Percentiles rank a stretch among this genome's conserved stretches.
These are phyloP conservation scores for Globisporangium alternatum DNA, from an alignment of 352 stramenopile genomes.

Conservation along the genomic window DNA sequence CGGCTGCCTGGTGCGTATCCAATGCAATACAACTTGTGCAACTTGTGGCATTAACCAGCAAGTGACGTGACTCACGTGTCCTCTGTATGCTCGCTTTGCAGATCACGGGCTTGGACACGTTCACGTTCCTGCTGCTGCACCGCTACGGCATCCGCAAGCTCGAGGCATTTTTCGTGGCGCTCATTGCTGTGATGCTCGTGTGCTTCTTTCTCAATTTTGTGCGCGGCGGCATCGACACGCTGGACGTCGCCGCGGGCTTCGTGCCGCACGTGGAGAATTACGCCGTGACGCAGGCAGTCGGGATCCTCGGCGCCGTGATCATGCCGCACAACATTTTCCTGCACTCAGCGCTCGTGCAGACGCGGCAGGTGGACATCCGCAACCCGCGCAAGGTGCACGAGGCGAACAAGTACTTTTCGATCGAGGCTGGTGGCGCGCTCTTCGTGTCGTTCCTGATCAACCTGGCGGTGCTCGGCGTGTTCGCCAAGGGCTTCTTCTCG, in stretches of 20 bases:
- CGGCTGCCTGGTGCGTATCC: slow-evolving; percentile 65
- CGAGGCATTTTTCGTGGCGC: slow-evolving; percentile 90
- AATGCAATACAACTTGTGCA: not conserved
- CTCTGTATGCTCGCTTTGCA: slow-evolving; percentile 5
- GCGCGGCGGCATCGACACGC: slow-evolving; percentile 62
- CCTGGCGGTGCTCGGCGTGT: slow-evolving; percentile 89
- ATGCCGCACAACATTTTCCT: slow-evolving; percentile 95
- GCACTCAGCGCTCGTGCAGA: slow-evolving; percentile 84
- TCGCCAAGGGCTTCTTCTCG: slow-evolving; percentile 93
- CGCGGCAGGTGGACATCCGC: slow-evolving; percentile 49
- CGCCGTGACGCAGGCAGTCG: slow-evolving; percentile 83
- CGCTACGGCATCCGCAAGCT: slow-evolving; percentile 92
- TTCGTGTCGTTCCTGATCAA: slow-evolving; percentile 96
- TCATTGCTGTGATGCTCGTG: slow-evolving; percentile 93
- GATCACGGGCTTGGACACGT: slow-evolving; percentile 88
- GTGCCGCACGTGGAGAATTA: slow-evolving; percentile 68
- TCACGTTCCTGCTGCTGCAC: slow-evolving; percentile 93
- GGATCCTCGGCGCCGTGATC: slow-evolving; percentile 93
- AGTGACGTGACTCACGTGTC: slow-evolving; percentile 1
- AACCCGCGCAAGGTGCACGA: slow-evolving; percentile 68
- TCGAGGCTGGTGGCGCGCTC: slow-evolving; percentile 90
- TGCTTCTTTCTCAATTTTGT: slow-evolving; percentile 92
- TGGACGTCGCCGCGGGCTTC: slow-evolving; percentile 81
- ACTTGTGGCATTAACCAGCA: too few species aligned
- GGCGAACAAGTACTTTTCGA: slow-evolving; percentile 93